Base-by-base conservation (phyloP, 305 asterid genomes). In the Caryopteris hybrid region DNA sequence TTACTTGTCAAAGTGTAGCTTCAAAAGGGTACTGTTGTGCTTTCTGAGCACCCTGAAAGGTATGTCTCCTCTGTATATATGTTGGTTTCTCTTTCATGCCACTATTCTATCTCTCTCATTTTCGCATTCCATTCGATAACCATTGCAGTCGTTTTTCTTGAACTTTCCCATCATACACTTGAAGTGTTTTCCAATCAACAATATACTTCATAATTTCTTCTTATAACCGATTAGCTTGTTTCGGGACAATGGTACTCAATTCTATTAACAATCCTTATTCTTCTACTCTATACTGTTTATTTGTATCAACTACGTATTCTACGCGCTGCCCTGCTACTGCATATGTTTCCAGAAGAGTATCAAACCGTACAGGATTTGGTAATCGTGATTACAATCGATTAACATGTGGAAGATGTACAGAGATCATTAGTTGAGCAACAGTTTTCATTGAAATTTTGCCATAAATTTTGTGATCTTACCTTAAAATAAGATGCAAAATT, bases 391-490 rank as follows among this genome's bases (percentile, higher is more conserved):
- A 22, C 38, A 51, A 9, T 43, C 52, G 61, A 23, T 58, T 18
- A 47, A 52, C 36, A 42, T 23, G 38, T 36, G 43, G 58, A 61
- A 17, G 56, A 56, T 20, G 33, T 14, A 65, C 0, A 23, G 8
- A 27, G 9, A 46, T 39, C 42, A 67, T 76, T 76, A 65, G 88
- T 71, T 84, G 84, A 74, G 78, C 66, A 55, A 69, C 73, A 17
- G 45, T 80, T 83, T 69, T 83, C 84, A 61, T 7, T 52, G 42
- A 75, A 41, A 69, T 18, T 55, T 47, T 64, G 48, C 36, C 29
- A 23, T 29, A 74, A 51, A 10, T n/a, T n/a, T n/a, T n/a, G n/a
- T n/a, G n/a, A n/a, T n/a, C n/a, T 47, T 64, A 47, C 36, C 29
- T 31, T 29, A 74, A 51, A 10, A 8, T 17, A 42, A 12, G 3